phyloP scores from a whole-genome alignment of 129 eudicot species.

The Solidago caesia region DNA sequence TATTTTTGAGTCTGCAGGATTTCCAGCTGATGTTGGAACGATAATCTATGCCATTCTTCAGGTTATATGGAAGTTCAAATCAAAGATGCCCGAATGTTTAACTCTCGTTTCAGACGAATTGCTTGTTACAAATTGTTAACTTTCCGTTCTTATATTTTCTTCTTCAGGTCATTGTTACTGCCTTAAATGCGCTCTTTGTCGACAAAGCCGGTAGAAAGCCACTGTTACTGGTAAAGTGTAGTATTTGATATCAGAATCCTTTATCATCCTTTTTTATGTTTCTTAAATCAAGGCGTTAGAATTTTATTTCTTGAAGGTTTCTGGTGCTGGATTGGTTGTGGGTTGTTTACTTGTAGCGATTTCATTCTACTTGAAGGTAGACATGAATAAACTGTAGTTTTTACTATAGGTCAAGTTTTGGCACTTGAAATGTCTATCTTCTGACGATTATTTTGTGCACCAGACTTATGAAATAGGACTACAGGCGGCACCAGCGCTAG shows the following conservation, averaged over 20 bases:
- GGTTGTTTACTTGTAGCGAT: constrained; percentile 74
- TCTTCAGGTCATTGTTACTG: constrained; percentile 62
- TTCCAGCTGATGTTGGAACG: constrained; percentile 72
- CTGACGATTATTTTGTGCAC: constrained; percentile 18
- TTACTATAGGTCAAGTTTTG: not conserved
- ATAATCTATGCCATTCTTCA: constrained; percentile 65
- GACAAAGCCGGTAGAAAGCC: constrained; percentile 98
- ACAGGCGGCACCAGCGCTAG: constrained; percentile 72
- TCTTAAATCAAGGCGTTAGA: not conserved
- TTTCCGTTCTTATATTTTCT: not conserved
- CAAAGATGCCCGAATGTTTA: not conserved
- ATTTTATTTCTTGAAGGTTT: constrained; percentile 49
- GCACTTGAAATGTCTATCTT: constrained; percentile 14
- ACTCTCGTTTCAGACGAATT: not conserved
- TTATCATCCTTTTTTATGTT: not conserved
- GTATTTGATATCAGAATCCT: not conserved
- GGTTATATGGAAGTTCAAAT: constrained; percentile 33
- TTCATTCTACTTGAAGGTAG: constrained; percentile 82
- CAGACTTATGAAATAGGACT: constrained; percentile 65
- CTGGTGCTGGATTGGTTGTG: constrained; percentile 66
- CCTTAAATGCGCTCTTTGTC: constrained; percentile 61
- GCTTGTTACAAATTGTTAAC: constrained; percentile 4
- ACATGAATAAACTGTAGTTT: not conserved
- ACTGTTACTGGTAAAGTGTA: constrained; percentile 61
- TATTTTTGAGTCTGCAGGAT: constrained; percentile 65